Percentiles rank a stretch among this genome's conserved stretches.
Evolutionary conservation across 345 rosid genomes (phyloP).

Genomic region (Gossypium longicalyx): DNA sequence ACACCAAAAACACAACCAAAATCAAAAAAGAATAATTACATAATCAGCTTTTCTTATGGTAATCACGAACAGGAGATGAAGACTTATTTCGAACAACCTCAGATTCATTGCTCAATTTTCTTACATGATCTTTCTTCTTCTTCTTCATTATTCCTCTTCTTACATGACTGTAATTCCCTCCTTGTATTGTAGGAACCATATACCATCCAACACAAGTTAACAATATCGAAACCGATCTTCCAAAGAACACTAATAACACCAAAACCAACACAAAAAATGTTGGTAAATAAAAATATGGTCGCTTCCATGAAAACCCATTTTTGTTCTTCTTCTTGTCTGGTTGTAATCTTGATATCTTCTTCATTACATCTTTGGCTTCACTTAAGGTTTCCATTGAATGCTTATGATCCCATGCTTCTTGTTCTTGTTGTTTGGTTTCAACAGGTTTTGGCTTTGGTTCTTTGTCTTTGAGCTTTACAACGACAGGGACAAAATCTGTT

Average conservation of each 20-base stretch:
- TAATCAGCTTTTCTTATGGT: background rate
- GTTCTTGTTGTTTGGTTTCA: constrained; percentile 1
- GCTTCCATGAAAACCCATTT: constrained; percentile 25
- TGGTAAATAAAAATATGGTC: constrained; percentile 44
- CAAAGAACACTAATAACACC: constrained; percentile 41
- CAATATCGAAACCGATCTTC: constrained; percentile 42
- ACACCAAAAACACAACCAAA: background rate
- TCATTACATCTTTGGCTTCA: constrained; percentile 8
- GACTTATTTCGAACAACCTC: background rate
- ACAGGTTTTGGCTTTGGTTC: constrained; percentile 12
- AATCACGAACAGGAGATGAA: constrained; percentile 10
- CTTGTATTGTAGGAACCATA: constrained; percentile 34
- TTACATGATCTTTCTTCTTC: constrained; percentile 14
- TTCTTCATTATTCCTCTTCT: constrained; percentile 9
- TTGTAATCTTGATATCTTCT: background rate
- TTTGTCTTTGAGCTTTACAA: constrained; percentile 41
- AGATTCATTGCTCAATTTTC: background rate
- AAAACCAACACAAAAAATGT: constrained; percentile 37
- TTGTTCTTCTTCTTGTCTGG: background rate
- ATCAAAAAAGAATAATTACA: background rate
- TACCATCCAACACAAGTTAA: constrained; percentile 58
- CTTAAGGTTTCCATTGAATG: background rate
- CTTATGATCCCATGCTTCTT: background rate
- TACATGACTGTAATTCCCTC: constrained; percentile 10
- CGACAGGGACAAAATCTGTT: constrained; percentile 33